Percentiles rank a stretch among this genome's conserved stretches.
These are phyloP conservation scores for Capsicum pubescens DNA, from an alignment of 257 asterid species.

Conservation along the genomic window DNA sequence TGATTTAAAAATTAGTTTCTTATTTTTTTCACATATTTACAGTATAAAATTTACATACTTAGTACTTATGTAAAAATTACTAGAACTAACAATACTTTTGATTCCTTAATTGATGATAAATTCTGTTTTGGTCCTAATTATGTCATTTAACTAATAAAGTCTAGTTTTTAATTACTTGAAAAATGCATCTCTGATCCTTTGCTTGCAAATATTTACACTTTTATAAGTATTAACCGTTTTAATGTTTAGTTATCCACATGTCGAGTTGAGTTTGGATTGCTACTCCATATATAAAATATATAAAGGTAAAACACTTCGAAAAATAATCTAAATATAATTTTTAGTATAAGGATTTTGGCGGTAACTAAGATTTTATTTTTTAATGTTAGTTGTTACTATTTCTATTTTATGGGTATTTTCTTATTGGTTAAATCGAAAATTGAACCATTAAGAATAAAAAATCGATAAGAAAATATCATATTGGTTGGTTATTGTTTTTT, in stretches of 20 bases:
- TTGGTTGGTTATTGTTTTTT: too few relatives aligned
- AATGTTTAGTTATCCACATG: too few relatives aligned
- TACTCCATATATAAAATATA: background rate
- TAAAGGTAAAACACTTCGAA: too few relatives aligned
- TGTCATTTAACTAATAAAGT: background rate
- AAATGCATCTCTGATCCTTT: background rate
- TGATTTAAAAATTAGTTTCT: background rate
- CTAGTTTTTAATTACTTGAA: background rate
- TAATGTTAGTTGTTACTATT: too few relatives aligned
- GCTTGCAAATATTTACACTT: background rate
- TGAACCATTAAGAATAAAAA: too few relatives aligned
- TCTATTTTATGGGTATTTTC: too few relatives aligned
- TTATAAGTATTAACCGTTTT: background rate
- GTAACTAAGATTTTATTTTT: too few relatives aligned
- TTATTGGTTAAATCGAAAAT: too few relatives aligned
- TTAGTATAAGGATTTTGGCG: too few relatives aligned
- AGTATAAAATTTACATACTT: background rate
- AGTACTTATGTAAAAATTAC: background rate
- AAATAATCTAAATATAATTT: too few relatives aligned
- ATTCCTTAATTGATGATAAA: background rate
- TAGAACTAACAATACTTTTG: background rate
- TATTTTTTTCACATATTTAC: too few relatives aligned
- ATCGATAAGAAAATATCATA: too few relatives aligned
- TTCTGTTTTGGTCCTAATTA: background rate
- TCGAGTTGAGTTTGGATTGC: background rate